A percentile compares a stretch with the other conserved stretches of the same genome.
Evolutionary conservation across 2,329 filamentous ascomycete species (phyloP).

Genomic region (Pseudocercospora fuligena): DNA sequence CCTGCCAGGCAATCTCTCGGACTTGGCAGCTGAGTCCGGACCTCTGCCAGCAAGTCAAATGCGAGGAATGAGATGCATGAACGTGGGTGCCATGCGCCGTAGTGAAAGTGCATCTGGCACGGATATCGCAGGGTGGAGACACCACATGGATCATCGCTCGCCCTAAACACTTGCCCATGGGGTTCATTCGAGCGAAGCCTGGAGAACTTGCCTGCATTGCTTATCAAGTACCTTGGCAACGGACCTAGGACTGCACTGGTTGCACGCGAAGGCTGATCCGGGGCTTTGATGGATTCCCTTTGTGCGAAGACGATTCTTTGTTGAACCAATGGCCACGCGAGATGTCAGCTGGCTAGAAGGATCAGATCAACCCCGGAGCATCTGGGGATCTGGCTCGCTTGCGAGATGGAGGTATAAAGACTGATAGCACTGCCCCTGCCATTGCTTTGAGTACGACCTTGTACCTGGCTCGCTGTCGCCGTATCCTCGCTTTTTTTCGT

Average conservation of each 20-base stretch:
- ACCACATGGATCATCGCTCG: neutral
- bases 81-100: neutral
- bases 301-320: conserved; percentile 1
- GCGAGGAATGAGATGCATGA: neutral
- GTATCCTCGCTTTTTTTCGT: neutral
- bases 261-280: neutral
- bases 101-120: neutral
- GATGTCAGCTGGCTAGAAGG: neutral
- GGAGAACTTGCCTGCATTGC: neutral
- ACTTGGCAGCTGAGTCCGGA: conserved; percentile 1
- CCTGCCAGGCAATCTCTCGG: neutral
- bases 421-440: neutral
- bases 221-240: conserved; percentile 2
- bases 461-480: neutral
- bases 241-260: neutral
- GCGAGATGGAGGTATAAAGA: neutral
- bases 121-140: neutral
- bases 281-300: conserved; percentile 1
- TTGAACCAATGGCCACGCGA: neutral
- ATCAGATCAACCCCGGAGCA: neutral
- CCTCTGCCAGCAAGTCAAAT: neutral
- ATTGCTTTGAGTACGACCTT: neutral
- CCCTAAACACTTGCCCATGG: neutral
- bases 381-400: neutral
- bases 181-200: neutral